Evolutionary conservation across 192 early-diverging fungal genomes (phyloP), one percentile per base, ranked within the genome.

Genomic region (Geranomyces michiganensis): DNA sequence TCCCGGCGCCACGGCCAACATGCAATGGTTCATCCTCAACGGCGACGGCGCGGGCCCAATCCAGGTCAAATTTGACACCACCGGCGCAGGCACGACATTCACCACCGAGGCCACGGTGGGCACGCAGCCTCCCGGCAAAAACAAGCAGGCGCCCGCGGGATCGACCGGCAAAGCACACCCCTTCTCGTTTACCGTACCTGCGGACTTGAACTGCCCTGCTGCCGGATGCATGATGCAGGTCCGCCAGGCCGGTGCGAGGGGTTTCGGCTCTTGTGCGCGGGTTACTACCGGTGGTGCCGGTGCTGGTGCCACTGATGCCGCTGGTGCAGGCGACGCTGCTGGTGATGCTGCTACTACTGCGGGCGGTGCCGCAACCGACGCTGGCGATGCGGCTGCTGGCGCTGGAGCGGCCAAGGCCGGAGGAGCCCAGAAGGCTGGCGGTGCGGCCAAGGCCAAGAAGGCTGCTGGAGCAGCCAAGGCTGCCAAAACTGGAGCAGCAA

Each of bases 21-120:
- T 70, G 36, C 19, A 70, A 29, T 70, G 68, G 68, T 70, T 70
- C 68, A 70, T 70, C 59, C 59, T 30, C 22, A 61, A 59, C 58
- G 68, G 68, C 26, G 68, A 70, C 32, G 68, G 68, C 46, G 68
- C 56, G n/a, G 68, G 68, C 27, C 68, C 68, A 13, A 31, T 70
- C 17, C 68, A 62, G 33, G 58, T 70, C 33, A 24, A 10, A 8
- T 70, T 70, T 41, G 68, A 70, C 36, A 60, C 68, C 43, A 70
- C 68, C 13, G 68, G 68, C 29, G 59, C 56, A 7, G 68, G 68
- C 7, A 60, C 31, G 33, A 27, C 29, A 6, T 70, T 70, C 68
- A 47, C 56, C 29, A 36, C 59, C 43, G 19, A 0, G 41, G 68
- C 56, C 13, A 24, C 30, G 13, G 41, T 70, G 32, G 62, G 56